A percentile compares a stretch with the other conserved stretches of the same genome.
These are phyloP conservation scores for Angomonas desouzai DNA, from an alignment of 208 protist species.

Conservation along the genomic window DNA sequence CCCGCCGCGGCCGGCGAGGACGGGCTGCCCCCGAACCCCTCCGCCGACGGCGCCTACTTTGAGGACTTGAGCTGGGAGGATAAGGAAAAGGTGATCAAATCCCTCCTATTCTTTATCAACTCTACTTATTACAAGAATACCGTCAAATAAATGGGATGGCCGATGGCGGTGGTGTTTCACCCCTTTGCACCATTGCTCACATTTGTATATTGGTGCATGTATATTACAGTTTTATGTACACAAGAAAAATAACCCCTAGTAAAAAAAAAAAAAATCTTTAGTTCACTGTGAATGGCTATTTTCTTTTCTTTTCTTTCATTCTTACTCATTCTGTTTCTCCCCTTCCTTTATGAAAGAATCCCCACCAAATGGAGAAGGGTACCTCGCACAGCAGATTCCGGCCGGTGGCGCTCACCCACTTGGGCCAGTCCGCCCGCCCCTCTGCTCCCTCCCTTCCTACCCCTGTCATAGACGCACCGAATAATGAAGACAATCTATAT, in stretches of 20 bases:
- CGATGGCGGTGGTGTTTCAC: neutral
- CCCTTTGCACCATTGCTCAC: neutral
- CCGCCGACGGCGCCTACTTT: conserved; percentile 30
- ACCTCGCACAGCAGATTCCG: neutral
- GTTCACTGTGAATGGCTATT: too few relatives aligned
- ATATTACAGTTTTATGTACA: neutral
- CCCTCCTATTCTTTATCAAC: conserved; percentile 81
- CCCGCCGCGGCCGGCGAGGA: neutral
- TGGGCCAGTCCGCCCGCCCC: neutral
- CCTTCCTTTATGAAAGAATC: neutral
- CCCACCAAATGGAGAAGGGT: neutral
- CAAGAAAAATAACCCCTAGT: neutral
- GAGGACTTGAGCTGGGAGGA: conserved; percentile 67
- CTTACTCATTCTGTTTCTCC: neutral
- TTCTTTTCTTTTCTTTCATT: too few relatives aligned
- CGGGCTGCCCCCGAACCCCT: neutral
- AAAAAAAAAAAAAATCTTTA: conserved; percentile 3
- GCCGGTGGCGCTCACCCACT: neutral
- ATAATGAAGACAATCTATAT: neutral
- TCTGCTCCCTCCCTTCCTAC: too few relatives aligned
- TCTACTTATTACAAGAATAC: conserved; percentile 47
- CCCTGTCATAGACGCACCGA: neutral
- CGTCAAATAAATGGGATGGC: neutral
- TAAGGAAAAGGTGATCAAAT: conserved; percentile 85
- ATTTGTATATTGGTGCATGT: neutral